Evolutionary conservation across 306 rosid species (phyloP), one percentile per base, ranked within the genome.

Genomic region (cucumber (Cucumis sativus)): DNA sequence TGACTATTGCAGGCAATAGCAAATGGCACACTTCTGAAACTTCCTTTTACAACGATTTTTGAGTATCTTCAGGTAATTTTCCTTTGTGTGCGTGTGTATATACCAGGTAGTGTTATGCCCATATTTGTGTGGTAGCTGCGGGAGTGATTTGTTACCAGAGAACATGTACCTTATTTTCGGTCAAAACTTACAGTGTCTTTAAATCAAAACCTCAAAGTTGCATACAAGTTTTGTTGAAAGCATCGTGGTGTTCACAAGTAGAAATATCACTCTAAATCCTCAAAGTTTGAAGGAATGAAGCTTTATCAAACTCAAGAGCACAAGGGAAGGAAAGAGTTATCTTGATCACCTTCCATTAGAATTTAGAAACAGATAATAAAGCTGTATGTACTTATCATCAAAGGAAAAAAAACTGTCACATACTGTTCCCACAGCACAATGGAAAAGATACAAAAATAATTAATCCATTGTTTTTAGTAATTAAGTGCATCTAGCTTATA

Each of bases 41-140:
- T 95, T 79, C 88, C 96, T 40, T 95, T 87, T 83, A 87, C 76
- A 40, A 95, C 99, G 78, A 88, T 95, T 82, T 95, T 92, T 82
- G 99, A 95, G 86, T 92, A 95, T 91, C 99, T 95, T 81, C 98
- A 95, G 92, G 99, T 95, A 76, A 75, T 86, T 78, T 83, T 43
- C 35, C 30, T 6, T 58, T 33, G 6, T 47, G 10, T 68, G 10
- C 15, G 5, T 33, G 37, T 33, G 37, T 28, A 3, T 28, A 3
- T 18, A n/a, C 15, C 47, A 12, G 62, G 30, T 39, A 28, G 30
- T 47, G 45, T 20, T 37, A 55, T 21, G 20, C 0, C 17, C 8
- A 30, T 33, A 20, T 21, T 35, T 41, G 10, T 43, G 17, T 43
- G 37, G n/a, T 43, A 43, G 18, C 55, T 41, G 12, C 12, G 13